A percentile compares a stretch with the other conserved stretches of the same genome.
Conservation (phyloP, 768 basidiomycete genomes). For the Amanita molliuscula region DNA sequence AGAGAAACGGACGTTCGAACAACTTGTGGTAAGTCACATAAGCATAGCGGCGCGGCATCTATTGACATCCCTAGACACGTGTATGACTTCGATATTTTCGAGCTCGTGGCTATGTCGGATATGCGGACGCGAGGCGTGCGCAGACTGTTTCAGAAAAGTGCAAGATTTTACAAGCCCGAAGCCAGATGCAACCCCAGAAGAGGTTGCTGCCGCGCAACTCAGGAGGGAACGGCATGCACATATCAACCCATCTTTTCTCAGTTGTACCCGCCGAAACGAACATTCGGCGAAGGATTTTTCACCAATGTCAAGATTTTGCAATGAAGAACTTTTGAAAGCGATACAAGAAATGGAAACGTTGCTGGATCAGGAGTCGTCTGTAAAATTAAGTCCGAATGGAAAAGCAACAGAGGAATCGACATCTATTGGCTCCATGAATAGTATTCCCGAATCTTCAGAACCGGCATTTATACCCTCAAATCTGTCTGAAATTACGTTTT, state of each 20-base stretch:
- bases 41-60: not conserved
- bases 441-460: constrained; percentile 1
- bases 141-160: constrained; percentile 71
- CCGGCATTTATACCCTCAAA: constrained; percentile 17
- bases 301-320: constrained; percentile 70
- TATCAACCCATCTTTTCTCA: constrained; percentile 64
- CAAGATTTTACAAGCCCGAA: constrained; percentile 48
- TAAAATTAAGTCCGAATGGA: not conserved
- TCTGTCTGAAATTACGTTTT: constrained; percentile 12
- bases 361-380: constrained; percentile 15
- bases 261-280: constrained; percentile 61
- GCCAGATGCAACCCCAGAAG: constrained; percentile 33
- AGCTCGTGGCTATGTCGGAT: constrained; percentile 85
- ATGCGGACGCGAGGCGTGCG: constrained; percentile 86
- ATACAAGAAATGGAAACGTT: constrained; percentile 62
- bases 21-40: constrained; percentile 58
- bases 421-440: not conserved
- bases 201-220: constrained; percentile 37
- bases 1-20: constrained; percentile 77
- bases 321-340: constrained; percentile 49
- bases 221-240: constrained; percentile 52
- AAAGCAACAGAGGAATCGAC: not conserved
- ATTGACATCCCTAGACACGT: constrained; percentile 52
- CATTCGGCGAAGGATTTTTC: constrained; percentile 61
- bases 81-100: constrained; percentile 88